These are phyloP conservation scores for Saccharomyces uvarum DNA, from an alignment of 1,139 yeast genomes.

Conservation along the genomic window DNA sequence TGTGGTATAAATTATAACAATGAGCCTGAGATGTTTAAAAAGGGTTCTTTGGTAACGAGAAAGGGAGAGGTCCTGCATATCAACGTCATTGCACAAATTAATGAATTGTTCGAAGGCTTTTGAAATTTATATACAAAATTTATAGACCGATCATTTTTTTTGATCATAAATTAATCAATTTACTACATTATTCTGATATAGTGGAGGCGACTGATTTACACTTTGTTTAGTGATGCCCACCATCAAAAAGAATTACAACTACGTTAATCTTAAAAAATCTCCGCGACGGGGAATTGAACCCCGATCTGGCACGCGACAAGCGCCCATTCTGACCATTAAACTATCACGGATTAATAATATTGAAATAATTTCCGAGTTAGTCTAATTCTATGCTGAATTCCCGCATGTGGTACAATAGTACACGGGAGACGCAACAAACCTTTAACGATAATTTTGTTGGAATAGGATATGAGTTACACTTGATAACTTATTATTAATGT, in stretches of 20 bases:
- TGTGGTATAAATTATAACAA: slow-evolving; percentile 85
- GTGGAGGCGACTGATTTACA: too few relatives aligned
- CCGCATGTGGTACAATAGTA: neutral
- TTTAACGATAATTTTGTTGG: too few relatives aligned
- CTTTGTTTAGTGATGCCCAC: too few relatives aligned
- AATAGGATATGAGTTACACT: too few relatives aligned
- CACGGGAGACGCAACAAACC: neutral
- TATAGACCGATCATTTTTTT: neutral
- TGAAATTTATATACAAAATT: slow-evolving; percentile 2
- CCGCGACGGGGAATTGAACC: slow-evolving; percentile 37
- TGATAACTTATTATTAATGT: too few relatives aligned
- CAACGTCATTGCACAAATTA: slow-evolving; percentile 34
- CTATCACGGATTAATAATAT: slow-evolving; percentile 25
- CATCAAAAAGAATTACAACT: too few relatives aligned
- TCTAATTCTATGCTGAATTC: neutral
- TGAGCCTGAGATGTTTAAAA: slow-evolving; percentile 79
- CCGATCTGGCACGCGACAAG: slow-evolving; percentile 37
- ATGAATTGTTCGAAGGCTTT: slow-evolving; percentile 31
- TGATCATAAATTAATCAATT: neutral
- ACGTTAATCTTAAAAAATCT: slow-evolving; percentile 16
- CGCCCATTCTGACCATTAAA: slow-evolving; percentile 35
- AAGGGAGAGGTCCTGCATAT: slow-evolving; percentile 40
- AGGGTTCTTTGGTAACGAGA: slow-evolving; percentile 70
- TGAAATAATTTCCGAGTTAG: neutral
- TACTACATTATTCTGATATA: neutral